phyloP scores from a whole-genome alignment of 169 alveolate species.

The Haemoproteus tartakovskyi region DNA sequence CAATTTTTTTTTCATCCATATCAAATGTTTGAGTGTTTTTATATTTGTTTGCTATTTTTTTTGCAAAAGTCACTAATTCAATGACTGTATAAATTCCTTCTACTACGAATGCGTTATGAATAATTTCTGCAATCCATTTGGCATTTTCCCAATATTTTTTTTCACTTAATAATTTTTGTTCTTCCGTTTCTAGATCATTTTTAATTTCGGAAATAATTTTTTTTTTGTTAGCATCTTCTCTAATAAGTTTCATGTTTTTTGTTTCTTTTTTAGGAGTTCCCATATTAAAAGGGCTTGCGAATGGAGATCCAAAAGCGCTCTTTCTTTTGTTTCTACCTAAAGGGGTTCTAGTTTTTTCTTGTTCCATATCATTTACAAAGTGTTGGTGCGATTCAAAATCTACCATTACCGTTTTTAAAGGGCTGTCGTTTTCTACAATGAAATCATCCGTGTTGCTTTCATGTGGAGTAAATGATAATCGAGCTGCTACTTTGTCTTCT shows the following conservation, averaged over 20 bases:
- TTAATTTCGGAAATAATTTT: slow-evolving; percentile 37
- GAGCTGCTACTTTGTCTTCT: slow-evolving; percentile 46
- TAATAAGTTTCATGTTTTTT: slow-evolving; percentile 17
- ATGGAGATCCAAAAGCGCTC: slow-evolving; percentile 17
- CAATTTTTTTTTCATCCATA: slow-evolving; percentile 35
- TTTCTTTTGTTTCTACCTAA: slow-evolving; percentile 59
- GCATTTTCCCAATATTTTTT: slow-evolving; percentile 62
- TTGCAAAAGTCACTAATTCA: slow-evolving; percentile 32
- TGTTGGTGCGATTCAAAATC: slow-evolving; percentile 23
- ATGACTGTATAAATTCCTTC: slow-evolving; percentile 23
- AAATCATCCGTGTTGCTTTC: slow-evolving; percentile 68
- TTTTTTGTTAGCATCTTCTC: slow-evolving; percentile 64
- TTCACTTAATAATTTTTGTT: slow-evolving; percentile 23
- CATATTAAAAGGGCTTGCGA: too few relatives aligned
- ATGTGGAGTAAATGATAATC: slow-evolving; percentile 46
- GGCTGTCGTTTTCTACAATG: slow-evolving; percentile 52
- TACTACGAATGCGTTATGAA: slow-evolving; percentile 41
- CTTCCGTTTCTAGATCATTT: slow-evolving; percentile 37
- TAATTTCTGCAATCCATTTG: slow-evolving; percentile 58
- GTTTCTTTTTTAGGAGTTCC: slow-evolving; percentile 63
- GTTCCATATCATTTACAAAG: slow-evolving; percentile 23
- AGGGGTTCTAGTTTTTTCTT: slow-evolving; percentile 63
- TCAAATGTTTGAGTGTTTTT: slow-evolving; percentile 28
- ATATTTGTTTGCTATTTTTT: slow-evolving; percentile 36
- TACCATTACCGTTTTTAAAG: slow-evolving; percentile 43